Conservation (phyloP, 176 grass and related monocot species). For the Phoenix dactylifera region DNA sequence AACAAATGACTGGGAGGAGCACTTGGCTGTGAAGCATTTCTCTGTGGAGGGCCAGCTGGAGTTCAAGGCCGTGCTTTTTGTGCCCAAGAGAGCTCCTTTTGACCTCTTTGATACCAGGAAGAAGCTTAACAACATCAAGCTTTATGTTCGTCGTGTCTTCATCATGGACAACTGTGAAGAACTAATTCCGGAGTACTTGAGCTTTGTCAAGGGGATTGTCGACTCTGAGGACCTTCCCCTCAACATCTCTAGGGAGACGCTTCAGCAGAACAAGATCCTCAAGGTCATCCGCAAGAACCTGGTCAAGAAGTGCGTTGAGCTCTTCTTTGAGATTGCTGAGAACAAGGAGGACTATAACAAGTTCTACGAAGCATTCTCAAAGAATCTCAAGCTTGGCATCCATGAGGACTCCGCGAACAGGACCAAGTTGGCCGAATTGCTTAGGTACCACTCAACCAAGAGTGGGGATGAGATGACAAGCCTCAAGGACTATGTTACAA, state of each 20-base stretch:
- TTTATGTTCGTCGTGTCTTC: conserved; percentile 6
- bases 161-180: conserved; percentile 12
- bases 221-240: conserved; percentile 7
- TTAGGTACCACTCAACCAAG: conserved; percentile 7
- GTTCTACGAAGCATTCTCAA: conserved; percentile 5
- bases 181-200: conserved; percentile 1
- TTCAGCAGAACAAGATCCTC: conserved; percentile 6
- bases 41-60: conserved; percentile 7
- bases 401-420: conserved; percentile 1
- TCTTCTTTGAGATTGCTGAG: conserved; percentile 1
- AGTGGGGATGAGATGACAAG: conserved; percentile 10
- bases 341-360: conserved; percentile 10
- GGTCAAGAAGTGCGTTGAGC: conserved; percentile 4
- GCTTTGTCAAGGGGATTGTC: conserved; percentile 1
- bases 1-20: conserved; percentile 6
- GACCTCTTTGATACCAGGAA: conserved; percentile 6
- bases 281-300: conserved; percentile 9
- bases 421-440: conserved; percentile 2
- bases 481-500: conserved; percentile 9
- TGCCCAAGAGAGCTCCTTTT: conserved; percentile 4
- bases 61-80: conserved; percentile 5
- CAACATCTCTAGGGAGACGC: conserved; percentile 3
- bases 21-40: conserved; percentile 2
- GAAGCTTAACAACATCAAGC: conserved; percentile 5
- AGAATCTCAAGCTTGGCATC: conserved; percentile 7